Conservation (phyloP, 345 rosid species). For the Melaleuca alternifolia region DNA sequence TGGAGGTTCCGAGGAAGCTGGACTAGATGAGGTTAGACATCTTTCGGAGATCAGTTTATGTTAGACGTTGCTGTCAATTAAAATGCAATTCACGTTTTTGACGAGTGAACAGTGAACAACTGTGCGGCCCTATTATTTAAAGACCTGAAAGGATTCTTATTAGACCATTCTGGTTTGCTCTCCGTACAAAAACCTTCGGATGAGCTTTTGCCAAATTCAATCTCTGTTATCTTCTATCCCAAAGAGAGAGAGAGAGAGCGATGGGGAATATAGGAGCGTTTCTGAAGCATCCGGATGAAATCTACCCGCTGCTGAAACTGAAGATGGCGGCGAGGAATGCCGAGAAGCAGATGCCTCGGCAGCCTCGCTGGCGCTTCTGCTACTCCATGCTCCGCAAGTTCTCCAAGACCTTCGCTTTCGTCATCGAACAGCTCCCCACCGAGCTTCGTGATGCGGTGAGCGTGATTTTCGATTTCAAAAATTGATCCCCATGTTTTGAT, state of each 20-base stretch:
- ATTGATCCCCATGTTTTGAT: too few species aligned
- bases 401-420: slow-evolving; percentile 71
- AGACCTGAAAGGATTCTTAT: too few species aligned
- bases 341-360: slow-evolving; percentile 77
- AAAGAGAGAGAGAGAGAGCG: not conserved
- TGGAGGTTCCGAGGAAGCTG: not conserved
- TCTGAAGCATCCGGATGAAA: slow-evolving; percentile 60
- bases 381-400: slow-evolving; percentile 78
- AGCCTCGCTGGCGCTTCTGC: slow-evolving; percentile 86
- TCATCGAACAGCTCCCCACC: slow-evolving; percentile 69
- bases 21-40: too few species aligned
- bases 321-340: slow-evolving; percentile 51
- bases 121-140: too few species aligned
- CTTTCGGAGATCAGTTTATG: too few species aligned
- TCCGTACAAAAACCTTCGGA: not conserved
- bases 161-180: not conserved
- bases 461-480: not conserved
- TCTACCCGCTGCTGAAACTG: slow-evolving; percentile 66
- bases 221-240: not conserved
- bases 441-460: slow-evolving; percentile 80
- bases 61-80: too few species aligned
- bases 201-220: not conserved
- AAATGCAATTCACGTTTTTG: too few species aligned
- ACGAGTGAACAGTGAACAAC: too few species aligned
- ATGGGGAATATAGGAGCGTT: slow-evolving; percentile 65